Conservation (phyloP, 495 filamentous ascomycete species). For the Penicillium crystallinum region DNA sequence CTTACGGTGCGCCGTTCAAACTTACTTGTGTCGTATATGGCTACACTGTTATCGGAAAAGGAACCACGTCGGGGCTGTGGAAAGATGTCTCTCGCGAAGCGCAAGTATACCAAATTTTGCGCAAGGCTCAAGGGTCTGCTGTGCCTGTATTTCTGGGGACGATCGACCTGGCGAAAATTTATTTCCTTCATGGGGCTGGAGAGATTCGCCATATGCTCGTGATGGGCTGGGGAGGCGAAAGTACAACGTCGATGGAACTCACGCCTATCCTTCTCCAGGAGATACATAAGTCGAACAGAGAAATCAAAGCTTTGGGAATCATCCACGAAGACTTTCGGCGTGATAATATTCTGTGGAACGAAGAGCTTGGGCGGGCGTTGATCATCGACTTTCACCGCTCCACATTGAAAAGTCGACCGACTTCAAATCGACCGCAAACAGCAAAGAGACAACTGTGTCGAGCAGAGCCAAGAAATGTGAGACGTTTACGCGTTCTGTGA, state of each 20-base stretch:
- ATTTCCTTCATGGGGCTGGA: conserved; percentile 35
- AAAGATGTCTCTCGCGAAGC: conserved; percentile 38
- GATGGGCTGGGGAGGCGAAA: conserved; percentile 41
- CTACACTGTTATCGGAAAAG: conserved; percentile 48
- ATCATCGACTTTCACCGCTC: conserved; percentile 34
- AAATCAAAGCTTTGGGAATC: conserved; percentile 17
- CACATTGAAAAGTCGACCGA: conserved; percentile 9
- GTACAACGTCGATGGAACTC: not conserved
- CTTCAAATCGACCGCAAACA: not conserved
- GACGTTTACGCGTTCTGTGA: conserved; percentile 8
- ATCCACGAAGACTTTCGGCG: conserved; percentile 18
- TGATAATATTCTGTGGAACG: conserved; percentile 29
- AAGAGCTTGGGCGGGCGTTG: conserved; percentile 24
- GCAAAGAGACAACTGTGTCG: conserved; percentile 12
- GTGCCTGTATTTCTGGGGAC: conserved; percentile 42
- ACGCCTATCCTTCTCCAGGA: not conserved
- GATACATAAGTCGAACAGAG: conserved; percentile 14
- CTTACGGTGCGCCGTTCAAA: conserved; percentile 36
- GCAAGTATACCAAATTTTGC: conserved; percentile 35
- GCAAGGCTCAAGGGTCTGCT: conserved; percentile 31
- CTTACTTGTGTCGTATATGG: conserved; percentile 33
- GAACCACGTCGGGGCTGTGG: conserved; percentile 31
- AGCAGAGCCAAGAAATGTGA: conserved; percentile 4
- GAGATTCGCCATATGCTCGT: conserved; percentile 44
- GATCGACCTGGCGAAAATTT: conserved; percentile 36